phyloP scores from a whole-genome alignment of 495 filamentous ascomycete species.

The Cryomyces antarcticus region DNA sequence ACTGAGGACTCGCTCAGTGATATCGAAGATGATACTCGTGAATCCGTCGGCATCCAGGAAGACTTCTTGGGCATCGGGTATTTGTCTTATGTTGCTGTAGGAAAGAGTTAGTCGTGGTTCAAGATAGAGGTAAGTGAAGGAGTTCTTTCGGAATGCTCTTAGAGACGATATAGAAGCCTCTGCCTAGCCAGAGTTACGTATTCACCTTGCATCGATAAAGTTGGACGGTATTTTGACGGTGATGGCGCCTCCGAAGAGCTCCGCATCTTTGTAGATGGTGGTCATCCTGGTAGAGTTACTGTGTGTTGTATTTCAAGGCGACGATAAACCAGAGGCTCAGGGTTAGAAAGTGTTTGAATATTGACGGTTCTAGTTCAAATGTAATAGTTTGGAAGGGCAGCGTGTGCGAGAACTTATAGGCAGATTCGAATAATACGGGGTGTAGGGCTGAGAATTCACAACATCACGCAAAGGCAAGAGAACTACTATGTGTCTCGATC shows the following conservation, averaged over 20 bases:
- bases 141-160: neutral
- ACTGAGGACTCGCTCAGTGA: constrained; percentile 47
- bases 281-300: neutral
- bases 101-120: neutral
- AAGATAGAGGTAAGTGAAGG: neutral
- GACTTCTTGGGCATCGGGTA: constrained; percentile 90
- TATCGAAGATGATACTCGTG: constrained; percentile 71
- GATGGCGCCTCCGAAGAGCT: constrained; percentile 68
- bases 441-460: too few relatives aligned
- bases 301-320: too few relatives aligned
- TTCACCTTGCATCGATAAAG: constrained; percentile 68
- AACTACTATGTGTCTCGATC: too few relatives aligned
- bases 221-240: constrained; percentile 44
- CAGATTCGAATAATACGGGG: too few relatives aligned
- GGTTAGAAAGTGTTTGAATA: too few relatives aligned
- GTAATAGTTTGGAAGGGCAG: too few relatives aligned
- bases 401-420: too few relatives aligned
- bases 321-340: too few relatives aligned
- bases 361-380: too few relatives aligned
- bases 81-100: constrained; percentile 55
- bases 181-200: neutral
- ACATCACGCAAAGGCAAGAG: too few relatives aligned
- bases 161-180: neutral
- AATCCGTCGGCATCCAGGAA: constrained; percentile 62
- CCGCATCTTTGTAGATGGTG: neutral